A percentile compares a stretch with the other conserved stretches of the same genome.
Conservation (phyloP, 2,329 filamentous ascomycete species). For the Colletotrichum cordylinicola region DNA sequence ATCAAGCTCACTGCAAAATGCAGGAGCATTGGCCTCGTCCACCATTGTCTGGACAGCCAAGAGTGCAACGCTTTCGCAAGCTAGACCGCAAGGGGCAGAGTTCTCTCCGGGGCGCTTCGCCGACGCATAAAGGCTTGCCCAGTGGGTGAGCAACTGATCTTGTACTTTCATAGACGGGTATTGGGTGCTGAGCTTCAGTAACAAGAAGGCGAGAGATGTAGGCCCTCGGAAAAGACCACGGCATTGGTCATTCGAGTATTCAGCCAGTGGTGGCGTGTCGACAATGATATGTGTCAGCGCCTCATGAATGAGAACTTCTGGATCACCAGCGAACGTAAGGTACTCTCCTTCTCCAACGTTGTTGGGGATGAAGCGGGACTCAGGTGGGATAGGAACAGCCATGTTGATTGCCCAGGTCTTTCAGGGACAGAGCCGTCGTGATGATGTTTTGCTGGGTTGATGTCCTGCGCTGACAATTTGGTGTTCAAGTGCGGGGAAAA, state of each 20-base stretch:
- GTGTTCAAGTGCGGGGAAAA: background rate
- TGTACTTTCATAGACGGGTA: conserved; percentile 49
- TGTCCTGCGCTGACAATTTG: background rate
- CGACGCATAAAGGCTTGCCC: conserved; percentile 53
- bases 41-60: conserved; percentile 47
- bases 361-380: background rate
- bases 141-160: conserved; percentile 45
- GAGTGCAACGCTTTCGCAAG: conserved; percentile 51
- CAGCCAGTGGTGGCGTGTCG: conserved; percentile 37
- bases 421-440: background rate
- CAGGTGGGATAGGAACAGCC: background rate
- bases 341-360: accelerated
- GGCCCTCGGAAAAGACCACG: conserved; percentile 59
- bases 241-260: conserved; percentile 37
- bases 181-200: conserved; percentile 50
- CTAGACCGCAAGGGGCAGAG: conserved; percentile 52
- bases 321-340: background rate
- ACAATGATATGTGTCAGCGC: conserved; percentile 29
- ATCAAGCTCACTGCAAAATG: conserved; percentile 27
- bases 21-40: conserved; percentile 44
- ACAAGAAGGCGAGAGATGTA: conserved; percentile 59
- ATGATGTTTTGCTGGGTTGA: background rate
- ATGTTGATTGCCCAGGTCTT: background rate
- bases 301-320: background rate
- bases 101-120: conserved; percentile 41